A percentile compares a stretch with the other conserved stretches of the same genome.
Conservation (phyloP, 2,329 filamentous ascomycete species). For the Teratosphaeria epicoccoides region DNA sequence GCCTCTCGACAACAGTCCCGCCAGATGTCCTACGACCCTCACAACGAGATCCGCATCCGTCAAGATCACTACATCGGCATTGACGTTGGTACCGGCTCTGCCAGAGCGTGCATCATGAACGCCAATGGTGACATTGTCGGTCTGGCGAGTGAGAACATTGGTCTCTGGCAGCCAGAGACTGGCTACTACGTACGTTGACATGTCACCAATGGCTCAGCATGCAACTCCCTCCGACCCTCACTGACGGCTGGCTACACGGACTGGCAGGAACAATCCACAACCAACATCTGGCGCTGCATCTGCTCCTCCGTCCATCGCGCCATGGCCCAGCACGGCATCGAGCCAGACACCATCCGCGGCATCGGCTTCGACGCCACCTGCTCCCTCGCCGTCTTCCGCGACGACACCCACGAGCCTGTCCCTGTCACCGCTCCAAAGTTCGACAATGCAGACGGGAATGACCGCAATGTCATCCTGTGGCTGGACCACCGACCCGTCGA, state of each 20-base stretch:
- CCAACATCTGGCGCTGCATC: constrained; percentile 93
- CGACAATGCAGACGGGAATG: constrained; percentile 61
- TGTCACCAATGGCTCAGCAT: background rate
- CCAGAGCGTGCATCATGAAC: constrained; percentile 91
- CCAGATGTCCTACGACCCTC: constrained; percentile 40
- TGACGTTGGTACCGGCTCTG: constrained; percentile 92
- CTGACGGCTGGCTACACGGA: background rate
- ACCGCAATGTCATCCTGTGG: constrained; percentile 95
- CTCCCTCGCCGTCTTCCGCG: constrained; percentile 80
- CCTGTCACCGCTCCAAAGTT: constrained; percentile 85
- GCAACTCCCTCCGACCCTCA: background rate
- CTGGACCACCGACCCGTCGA: constrained; percentile 86
- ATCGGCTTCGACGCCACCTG: constrained; percentile 99
- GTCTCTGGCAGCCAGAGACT: constrained; percentile 43
- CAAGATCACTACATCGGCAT: constrained; percentile 67
- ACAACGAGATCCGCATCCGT: constrained; percentile 47
- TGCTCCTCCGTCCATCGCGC: constrained; percentile 78
- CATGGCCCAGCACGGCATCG: constrained; percentile 69
- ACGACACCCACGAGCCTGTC: constrained; percentile 82
- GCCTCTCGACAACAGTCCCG: constrained; percentile 31
- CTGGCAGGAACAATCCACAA: constrained; percentile 84
- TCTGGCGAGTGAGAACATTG: constrained; percentile 43
- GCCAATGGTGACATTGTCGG: constrained; percentile 74
- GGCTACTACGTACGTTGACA: constrained; percentile 40
- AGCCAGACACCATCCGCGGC: constrained; percentile 65